phyloP scores from a whole-genome alignment of 2,329 filamentous ascomycete genomes.

The Amesomyces nigricolor region DNA sequence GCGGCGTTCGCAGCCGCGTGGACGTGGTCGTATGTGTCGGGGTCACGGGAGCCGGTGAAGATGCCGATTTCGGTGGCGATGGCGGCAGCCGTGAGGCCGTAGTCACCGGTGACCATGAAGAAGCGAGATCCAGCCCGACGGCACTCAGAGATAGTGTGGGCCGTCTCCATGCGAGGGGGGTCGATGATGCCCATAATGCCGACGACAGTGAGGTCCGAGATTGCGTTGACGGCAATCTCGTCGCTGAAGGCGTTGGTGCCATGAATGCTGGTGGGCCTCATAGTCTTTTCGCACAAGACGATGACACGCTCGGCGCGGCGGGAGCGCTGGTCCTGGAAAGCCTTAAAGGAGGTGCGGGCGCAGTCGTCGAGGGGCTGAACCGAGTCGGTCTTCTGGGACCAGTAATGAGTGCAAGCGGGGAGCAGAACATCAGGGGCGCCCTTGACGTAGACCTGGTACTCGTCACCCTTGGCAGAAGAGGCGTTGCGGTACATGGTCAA shows the following conservation, averaged over 20 bases:
- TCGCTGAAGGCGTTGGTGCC: constrained; percentile 8
- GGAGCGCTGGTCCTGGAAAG: background rate
- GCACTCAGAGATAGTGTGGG: constrained; percentile 49
- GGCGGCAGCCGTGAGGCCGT: constrained; percentile 53
- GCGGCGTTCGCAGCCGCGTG: background rate
- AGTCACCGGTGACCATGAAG: constrained; percentile 60
- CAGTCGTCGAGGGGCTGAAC: background rate
- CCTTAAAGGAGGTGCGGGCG: constrained; percentile 2
- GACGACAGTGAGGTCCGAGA: constrained; percentile 50
- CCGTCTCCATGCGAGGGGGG: constrained; percentile 60
- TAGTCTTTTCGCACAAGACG: constrained; percentile 4
- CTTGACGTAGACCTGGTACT: constrained; percentile 39
- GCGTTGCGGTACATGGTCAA: constrained; percentile 56
- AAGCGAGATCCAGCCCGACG: constrained; percentile 53
- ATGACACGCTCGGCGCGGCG: constrained; percentile 2
- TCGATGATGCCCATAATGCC: constrained; percentile 51
- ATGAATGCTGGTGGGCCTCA: background rate
- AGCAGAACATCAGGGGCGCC: constrained; percentile 48
- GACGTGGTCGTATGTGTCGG: constrained; percentile 3
- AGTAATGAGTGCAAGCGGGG: background rate
- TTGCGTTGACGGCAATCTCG: background rate
- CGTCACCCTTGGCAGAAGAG: background rate
- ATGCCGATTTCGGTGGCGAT: constrained; percentile 51
- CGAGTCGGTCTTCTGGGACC: constrained; percentile 3
- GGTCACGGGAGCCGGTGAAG: constrained; percentile 6